Evolutionary conservation across 768 basidiomycete genomes (phyloP).

Genomic region (Leccinum rimulosum): DNA sequence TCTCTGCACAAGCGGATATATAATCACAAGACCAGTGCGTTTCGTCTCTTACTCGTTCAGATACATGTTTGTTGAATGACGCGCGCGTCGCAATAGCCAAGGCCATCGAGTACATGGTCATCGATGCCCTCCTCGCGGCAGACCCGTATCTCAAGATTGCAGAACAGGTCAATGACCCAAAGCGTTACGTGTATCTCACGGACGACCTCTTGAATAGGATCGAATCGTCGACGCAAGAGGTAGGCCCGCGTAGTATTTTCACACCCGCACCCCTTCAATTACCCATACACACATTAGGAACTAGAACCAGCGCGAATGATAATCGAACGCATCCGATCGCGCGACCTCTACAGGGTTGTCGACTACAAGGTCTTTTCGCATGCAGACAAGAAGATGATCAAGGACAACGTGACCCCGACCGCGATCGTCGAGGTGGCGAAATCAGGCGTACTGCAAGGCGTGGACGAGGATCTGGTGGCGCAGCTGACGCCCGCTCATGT

Average conservation of each 20-base stretch:
- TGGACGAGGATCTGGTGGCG: slow-evolving; percentile 29
- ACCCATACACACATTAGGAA: slow-evolving; percentile 39
- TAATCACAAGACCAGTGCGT: slow-evolving; percentile 67
- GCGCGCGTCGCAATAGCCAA: slow-evolving; percentile 43
- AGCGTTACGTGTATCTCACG: slow-evolving; percentile 60
- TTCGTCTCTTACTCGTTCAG: too few species aligned
- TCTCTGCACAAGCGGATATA: slow-evolving; percentile 83
- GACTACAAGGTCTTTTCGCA: slow-evolving; percentile 56
- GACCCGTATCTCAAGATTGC: slow-evolving; percentile 65
- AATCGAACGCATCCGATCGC: slow-evolving; percentile 55
- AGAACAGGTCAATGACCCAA: slow-evolving; percentile 50
- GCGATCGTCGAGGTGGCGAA: slow-evolving; percentile 45
- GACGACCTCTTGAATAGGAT: slow-evolving; percentile 66
- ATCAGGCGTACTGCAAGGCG: slow-evolving; percentile 22
- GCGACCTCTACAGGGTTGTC: slow-evolving; percentile 69
- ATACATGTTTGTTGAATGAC: not conserved
- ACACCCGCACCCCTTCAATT: too few species aligned
- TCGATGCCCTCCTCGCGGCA: slow-evolving; percentile 70
- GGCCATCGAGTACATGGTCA: slow-evolving; percentile 82
- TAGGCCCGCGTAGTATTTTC: not conserved
- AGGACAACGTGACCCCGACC: slow-evolving; percentile 35
- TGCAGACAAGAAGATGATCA: slow-evolving; percentile 27
- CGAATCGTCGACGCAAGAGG: slow-evolving; percentile 44
- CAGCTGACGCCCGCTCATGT: slow-evolving; percentile 49
- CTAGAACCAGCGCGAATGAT: slow-evolving; percentile 58